Base-by-base conservation (phyloP, 1,139 yeast genomes). In the Saccharomycopsis phalli region DNA sequence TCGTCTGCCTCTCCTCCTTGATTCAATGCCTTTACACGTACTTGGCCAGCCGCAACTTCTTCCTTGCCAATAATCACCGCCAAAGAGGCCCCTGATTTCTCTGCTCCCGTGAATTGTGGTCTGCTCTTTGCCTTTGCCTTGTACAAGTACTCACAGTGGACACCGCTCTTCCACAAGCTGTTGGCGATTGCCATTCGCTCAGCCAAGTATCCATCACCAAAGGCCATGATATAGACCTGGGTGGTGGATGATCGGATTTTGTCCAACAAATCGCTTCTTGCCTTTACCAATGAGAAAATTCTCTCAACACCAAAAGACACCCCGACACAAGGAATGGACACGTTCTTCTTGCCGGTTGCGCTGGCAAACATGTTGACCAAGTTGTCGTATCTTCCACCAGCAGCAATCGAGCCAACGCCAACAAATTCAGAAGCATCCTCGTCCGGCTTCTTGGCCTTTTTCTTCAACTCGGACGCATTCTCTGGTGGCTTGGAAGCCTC, bases 331-430 rank as follows among this genome's bases (percentile, higher is more conserved):
- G 98, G 98, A 54, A 91, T 87, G 21, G 91, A 81, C 20, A 69
- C 69, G 36, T 73, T 68, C 59, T 77, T 76, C 63, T 87, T 86
- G 51, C 91, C 91, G 56, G 76, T 79, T 8, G 78, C 71, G 46
- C 71, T 71, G 48, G 95, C 80, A 61, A 91, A 91, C 97, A 91
- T 91, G 51, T 95, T 95, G 26, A 91, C 97, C 49, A 91, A 72
- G 53, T 82, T 81, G 60, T 91, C 98, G 62, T 91, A 91, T 62
- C 98, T 83, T 51, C 98, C 98, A 64, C 98, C 98, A 34, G 95
- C 98, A 43, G 95, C 95, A 53, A 91, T 86, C 6, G 97, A 88
- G 22, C 98, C 98, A 39, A 91, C 96, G 53, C 98, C 98, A 38
- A 91, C 97, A 54, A 82, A 86, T 50, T 86, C 97, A 39, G 94